Evolutionary conservation across 2,329 filamentous ascomycete species (phyloP), one percentile per base, ranked within the genome.

Genomic region (Escovopsis sp.): DNA sequence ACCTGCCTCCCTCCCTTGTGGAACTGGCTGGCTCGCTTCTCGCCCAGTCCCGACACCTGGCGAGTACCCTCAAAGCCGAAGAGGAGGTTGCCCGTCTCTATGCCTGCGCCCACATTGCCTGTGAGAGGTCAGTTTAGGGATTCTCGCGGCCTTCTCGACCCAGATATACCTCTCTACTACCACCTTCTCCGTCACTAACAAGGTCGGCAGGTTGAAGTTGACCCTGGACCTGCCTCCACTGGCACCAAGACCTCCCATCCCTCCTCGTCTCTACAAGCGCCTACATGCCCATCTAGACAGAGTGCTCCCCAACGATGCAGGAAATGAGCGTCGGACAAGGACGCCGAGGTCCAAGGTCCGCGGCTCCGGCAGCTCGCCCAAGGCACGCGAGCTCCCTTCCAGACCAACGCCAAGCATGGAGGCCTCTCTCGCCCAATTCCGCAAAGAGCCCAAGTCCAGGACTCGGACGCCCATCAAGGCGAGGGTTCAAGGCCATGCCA

Each of bases 51-150:
- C 77, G 84, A 30, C 76, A 79, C 54, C 79, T 78, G 52, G 85
- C 84, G 39, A 79, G 76, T 53, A 81, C 74, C 13, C 68, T 95
- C 41, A 93, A 87, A 57, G 72, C 79, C 3, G 85, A 93, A 43
- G 87, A 94, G 58, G 88, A 95, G 58, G 78, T 91, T 48, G 85
- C 81, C n/a, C 74, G 88, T 15, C 71, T 75, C 5, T 91, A 91
- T 58, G 83, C 81, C 4, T 94, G 87, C 57, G 83, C 84, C 12
- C 81, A 94, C 60, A 74, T 98, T 45, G 91, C 91, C 15, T 96
- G 88, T 56, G 85, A 89, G 51, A 76, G 84, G 83, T 84, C 63
- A 36, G 51, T 39, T 13, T 24, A 24, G 20, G 20, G 6, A 20
- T 4, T 20, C 20, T 20, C 20, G 3, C 20, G 20, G 20, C 20